These are phyloP conservation scores for Acacia pycnantha DNA, from an alignment of 331 rosid species.

Conservation along the genomic window DNA sequence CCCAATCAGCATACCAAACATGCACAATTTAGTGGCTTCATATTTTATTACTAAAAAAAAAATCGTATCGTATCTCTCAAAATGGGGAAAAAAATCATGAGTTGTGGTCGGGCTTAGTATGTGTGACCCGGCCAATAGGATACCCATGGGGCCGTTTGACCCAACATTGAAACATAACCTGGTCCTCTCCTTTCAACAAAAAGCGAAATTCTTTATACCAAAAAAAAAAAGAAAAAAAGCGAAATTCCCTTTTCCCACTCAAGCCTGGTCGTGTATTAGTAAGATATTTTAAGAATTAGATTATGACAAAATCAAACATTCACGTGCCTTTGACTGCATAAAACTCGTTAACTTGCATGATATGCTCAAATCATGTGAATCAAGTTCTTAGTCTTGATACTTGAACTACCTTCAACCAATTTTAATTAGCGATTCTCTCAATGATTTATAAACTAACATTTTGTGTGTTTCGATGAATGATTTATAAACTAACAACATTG, in stretches of 20 bases:
- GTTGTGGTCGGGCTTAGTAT: neutral
- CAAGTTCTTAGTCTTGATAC: neutral
- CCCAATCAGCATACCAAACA: no score
- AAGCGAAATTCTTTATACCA: neutral
- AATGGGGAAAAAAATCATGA: neutral
- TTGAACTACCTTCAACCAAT: neutral
- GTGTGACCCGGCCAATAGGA: neutral
- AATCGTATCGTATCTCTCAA: no score
- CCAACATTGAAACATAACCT: neutral
- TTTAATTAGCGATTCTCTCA: neutral
- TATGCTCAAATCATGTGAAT: neutral
- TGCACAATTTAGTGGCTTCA: no score
- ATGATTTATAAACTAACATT: neutral
- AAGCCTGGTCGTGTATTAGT: neutral
- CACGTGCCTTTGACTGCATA: neutral
- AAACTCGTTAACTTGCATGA: neutral
- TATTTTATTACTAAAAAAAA: no score
- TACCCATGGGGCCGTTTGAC: neutral
- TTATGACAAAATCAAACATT: neutral
- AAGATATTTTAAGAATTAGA: neutral
- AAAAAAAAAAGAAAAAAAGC: no score
- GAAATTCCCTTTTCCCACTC: neutral
- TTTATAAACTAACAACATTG: no score
- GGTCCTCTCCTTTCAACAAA: neutral
- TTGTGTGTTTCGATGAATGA: no score